Evolutionary conservation across 2,329 filamentous ascomycete species (phyloP).

Genomic region (Aspergillus flavus): DNA sequence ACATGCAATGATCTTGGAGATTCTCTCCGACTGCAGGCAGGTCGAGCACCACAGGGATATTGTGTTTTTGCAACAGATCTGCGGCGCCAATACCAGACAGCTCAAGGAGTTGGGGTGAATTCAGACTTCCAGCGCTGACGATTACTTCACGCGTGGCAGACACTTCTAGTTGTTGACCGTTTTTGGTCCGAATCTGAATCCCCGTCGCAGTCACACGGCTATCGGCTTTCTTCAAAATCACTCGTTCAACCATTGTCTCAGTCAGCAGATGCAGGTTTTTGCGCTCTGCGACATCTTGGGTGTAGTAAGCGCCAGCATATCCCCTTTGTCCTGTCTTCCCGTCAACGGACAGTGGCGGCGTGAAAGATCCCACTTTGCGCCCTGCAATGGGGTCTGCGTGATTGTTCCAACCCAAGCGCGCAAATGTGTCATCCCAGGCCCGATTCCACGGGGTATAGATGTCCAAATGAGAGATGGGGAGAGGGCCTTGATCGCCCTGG

Average conservation of each 20-base stretch:
- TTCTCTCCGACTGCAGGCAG: constrained; percentile 54
- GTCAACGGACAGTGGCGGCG: constrained; percentile 39
- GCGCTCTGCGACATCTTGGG: constrained; percentile 39
- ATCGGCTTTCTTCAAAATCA: constrained; percentile 45
- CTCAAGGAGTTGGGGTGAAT: constrained; percentile 62
- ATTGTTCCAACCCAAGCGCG: constrained; percentile 24
- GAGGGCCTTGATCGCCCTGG: constrained; percentile 22
- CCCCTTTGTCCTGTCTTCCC: constrained; percentile 34
- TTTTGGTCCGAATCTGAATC: constrained; percentile 21
- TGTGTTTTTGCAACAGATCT: constrained; percentile 44
- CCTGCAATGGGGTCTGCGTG: constrained; percentile 39
- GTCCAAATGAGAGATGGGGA: constrained; percentile 29
- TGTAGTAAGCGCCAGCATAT: constrained; percentile 48
- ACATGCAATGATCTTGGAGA: constrained; percentile 53
- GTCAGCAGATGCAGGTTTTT: constrained; percentile 52
- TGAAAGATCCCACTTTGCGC: constrained; percentile 43
- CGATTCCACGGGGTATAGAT: constrained; percentile 34
- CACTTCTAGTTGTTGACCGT: constrained; percentile 34
- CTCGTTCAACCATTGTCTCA: constrained; percentile 49
- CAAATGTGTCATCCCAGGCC: constrained; percentile 29
- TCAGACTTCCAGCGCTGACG: constrained; percentile 59
- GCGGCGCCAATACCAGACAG: constrained; percentile 62
- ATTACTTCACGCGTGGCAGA: constrained; percentile 56
- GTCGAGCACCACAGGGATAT: constrained; percentile 48
- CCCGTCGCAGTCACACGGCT: constrained; percentile 21